These are phyloP conservation scores for Candida silvatica DNA, from an alignment of 805 yeast genomes.

Conservation along the genomic window DNA sequence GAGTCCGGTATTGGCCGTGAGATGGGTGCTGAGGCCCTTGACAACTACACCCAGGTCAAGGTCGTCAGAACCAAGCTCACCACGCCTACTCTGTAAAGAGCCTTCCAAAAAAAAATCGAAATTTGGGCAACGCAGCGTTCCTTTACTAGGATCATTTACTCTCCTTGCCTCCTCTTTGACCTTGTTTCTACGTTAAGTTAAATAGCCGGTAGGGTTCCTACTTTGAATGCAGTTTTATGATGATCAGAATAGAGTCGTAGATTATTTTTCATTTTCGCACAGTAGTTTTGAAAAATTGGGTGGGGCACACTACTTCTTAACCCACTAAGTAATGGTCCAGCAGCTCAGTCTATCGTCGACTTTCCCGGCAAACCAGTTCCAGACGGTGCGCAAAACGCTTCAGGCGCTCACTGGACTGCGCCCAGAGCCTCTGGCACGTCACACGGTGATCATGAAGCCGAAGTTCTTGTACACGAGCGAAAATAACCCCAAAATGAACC, in stretches of 20 bases:
- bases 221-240: no score
- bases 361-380: conserved; percentile 32
- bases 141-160: no score
- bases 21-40: conserved; percentile 75
- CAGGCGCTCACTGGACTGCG: conserved; percentile 43
- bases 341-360: conserved; percentile 41
- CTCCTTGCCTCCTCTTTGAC: no score
- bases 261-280: no score
- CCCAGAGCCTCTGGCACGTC: conserved; percentile 37
- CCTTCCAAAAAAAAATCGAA: no score
- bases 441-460: conserved; percentile 42
- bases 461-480: conserved; percentile 44
- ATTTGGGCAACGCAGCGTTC: no score
- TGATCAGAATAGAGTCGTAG: no score
- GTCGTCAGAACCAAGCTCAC: conserved; percentile 48
- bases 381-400: conserved; percentile 37
- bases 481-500: conserved; percentile 48
- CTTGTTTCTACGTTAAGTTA: no score
- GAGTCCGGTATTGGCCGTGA: conserved; percentile 82
- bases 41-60: conserved; percentile 67
- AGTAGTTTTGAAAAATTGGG: neutral
- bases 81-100: conserved; percentile 19
- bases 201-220: no score
- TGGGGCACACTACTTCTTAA: neutral
- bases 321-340: conserved; percentile 37